Evolutionary conservation across 306 rosid species (phyloP).

Genomic region (Clitoria ternatea): DNA sequence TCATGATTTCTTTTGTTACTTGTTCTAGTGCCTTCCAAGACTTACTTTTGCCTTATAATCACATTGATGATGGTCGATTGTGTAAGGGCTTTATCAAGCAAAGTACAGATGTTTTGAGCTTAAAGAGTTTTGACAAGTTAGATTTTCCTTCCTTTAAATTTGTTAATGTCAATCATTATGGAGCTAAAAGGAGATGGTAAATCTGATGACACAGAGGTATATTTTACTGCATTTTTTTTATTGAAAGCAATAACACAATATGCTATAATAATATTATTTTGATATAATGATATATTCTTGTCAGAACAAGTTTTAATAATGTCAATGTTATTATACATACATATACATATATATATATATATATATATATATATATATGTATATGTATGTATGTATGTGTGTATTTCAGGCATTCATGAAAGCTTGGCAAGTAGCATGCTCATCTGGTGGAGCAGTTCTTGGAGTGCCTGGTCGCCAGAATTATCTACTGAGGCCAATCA

Average conservation of each 20-base stretch:
- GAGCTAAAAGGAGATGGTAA: constrained; percentile 61
- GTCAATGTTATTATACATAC: too few species aligned
- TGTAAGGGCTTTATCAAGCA: constrained; percentile 29
- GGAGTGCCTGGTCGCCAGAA: constrained; percentile 41
- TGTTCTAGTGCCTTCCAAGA: constrained; percentile 23
- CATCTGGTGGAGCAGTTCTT: constrained; percentile 19
- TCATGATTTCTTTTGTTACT: constrained; percentile 23
- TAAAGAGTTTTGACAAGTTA: constrained; percentile 23
- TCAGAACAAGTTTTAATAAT: too few species aligned
- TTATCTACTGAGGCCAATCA: constrained; percentile 55
- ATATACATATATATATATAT: too few species aligned
- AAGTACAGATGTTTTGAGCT: constrained; percentile 17
- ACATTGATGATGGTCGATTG: constrained; percentile 30
- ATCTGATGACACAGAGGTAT: constrained; percentile 57
- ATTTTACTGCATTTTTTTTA: too few species aligned
- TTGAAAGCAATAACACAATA: too few species aligned
- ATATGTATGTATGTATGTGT: too few species aligned
- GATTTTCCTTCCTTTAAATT: constrained; percentile 15
- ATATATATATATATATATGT: too few species aligned
- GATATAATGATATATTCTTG: too few species aligned
- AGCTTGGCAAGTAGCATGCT: constrained; percentile 67
- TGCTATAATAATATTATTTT: too few species aligned
- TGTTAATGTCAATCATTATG: constrained; percentile 46
- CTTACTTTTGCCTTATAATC: constrained; percentile 18
- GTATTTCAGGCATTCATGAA: constrained; percentile 52